Evolutionary conservation across 1,139 yeast genomes (phyloP), one percentile per base, ranked within the genome.

Genomic region (Debaryomyces sp.): DNA sequence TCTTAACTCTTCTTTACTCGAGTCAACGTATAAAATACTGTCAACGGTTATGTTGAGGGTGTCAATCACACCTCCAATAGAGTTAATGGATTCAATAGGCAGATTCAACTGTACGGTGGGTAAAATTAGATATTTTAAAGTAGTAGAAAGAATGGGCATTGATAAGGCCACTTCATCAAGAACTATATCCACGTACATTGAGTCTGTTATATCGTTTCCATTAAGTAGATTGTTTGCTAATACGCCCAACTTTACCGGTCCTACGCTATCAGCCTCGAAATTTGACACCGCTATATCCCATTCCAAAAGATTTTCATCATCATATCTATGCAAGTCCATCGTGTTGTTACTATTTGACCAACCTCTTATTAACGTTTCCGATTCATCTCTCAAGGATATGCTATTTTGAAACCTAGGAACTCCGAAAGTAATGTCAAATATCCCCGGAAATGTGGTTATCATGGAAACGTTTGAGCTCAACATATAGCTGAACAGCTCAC

Each of bases 31-130:
- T 3, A 49, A 43, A 10, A 75, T 50, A 1, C 59, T 54, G 15
- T 59, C 57, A 4, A 75, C 54, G 6, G 56, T 56, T 0, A 68
- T 49, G 27, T 65, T 61, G 38, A 68, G 29, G 12, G 51, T 45
- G 1, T 56, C 51, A 12, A 68, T 13, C 0, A 64, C 21, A 3
- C 49, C 46, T 9, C 50, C 54, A 33, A 51, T 42, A 1, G 42
- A 5, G 12, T 15, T 23, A 8, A 49, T 18, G 6, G 54, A 45
- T 8, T 30, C 21, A 17, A n/a, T 18, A 5, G 10, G n/a, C 4
- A 9, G 3, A 9, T n/a, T 18, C 36, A 41, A 30, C 22, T 21
- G 29, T 10, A 23, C 26, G 13, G 30, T 26, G 10, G 53, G 52
- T 7, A 57, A 21, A 2, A 52, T 55, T 12, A 67, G 49, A n/a